Conservation (phyloP, 2,329 filamentous ascomycete genomes). For the Diaporthe vaccinii region DNA sequence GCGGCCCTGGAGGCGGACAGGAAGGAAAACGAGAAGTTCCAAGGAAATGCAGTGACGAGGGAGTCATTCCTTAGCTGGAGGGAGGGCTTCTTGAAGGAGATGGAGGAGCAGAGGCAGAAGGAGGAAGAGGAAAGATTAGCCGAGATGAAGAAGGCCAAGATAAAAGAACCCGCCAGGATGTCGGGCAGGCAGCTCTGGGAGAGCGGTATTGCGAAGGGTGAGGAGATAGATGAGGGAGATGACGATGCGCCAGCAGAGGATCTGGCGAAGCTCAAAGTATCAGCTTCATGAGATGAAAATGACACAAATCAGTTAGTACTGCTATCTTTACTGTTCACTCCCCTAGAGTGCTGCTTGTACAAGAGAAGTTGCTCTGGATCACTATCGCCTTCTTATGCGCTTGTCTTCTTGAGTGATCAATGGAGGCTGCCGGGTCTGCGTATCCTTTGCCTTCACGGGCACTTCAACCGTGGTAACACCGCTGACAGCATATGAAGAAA, state of each 20-base stretch:
- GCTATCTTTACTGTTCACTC: not conserved
- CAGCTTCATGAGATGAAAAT: constrained; percentile 57
- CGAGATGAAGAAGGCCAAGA: constrained; percentile 83
- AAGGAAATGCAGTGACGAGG: constrained; percentile 88
- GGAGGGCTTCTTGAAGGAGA: constrained; percentile 81
- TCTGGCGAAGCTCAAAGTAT: constrained; percentile 80
- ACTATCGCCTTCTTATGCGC: not conserved
- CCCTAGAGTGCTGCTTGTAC: not conserved
- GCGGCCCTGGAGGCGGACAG: constrained; percentile 74
- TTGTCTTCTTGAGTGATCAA: not conserved
- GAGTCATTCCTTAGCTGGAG: constrained; percentile 90
- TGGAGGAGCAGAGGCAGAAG: constrained; percentile 77
- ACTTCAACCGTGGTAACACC: no score
- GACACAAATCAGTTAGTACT: constrained; percentile 4
- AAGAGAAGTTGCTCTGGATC: not conserved
- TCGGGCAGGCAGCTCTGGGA: constrained; percentile 86
- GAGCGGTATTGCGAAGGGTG: constrained; percentile 76
- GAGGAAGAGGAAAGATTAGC: constrained; percentile 84
- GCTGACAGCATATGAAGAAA: constrained; percentile 13
- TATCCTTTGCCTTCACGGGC: not conserved
- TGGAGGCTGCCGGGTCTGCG: not conserved
- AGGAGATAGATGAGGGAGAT: constrained; percentile 75
- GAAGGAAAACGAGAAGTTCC: constrained; percentile 97
- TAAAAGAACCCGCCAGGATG: constrained; percentile 80
- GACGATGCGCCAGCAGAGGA: constrained; percentile 74